Conservation (phyloP, 345 rosid genomes). For the Raphanus raphanistrum region DNA sequence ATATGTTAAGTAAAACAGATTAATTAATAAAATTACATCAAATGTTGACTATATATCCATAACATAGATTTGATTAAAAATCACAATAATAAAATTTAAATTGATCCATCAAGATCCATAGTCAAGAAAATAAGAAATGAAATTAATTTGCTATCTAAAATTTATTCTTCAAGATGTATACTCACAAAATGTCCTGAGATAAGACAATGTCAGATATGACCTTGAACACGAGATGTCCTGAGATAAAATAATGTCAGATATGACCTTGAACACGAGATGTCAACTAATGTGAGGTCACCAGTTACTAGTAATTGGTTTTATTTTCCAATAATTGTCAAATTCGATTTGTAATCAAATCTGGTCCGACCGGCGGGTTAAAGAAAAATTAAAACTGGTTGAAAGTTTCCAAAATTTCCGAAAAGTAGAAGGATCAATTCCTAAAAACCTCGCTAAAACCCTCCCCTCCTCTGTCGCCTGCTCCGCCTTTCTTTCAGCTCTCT, state of each 20-base stretch:
- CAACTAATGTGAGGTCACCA: background rate
- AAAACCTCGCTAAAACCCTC: constrained; percentile 32
- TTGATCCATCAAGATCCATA: too few species aligned
- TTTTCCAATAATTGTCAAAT: background rate
- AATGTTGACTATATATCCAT: constrained; percentile 41
- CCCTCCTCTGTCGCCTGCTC: background rate
- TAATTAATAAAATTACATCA: too few species aligned
- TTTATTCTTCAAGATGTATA: too few species aligned
- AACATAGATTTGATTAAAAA: constrained; percentile 28
- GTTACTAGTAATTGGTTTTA: background rate
- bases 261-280: too few species aligned
- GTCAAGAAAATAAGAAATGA: too few species aligned
- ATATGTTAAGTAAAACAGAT: too few species aligned
- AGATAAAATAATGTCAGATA: too few species aligned
- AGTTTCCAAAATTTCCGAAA: background rate
- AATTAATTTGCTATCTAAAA: too few species aligned
- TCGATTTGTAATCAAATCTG: background rate
- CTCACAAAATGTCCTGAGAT: too few species aligned
- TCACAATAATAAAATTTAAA: too few species aligned
- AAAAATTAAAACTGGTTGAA: background rate
- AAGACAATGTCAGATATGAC: too few species aligned
- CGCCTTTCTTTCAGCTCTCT: background rate
- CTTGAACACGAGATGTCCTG: too few species aligned
- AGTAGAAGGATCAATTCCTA: background rate
- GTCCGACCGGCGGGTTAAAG: background rate